These are phyloP conservation scores for Hippophae tibetana DNA, from an alignment of 306 rosid species.

Conservation along the genomic window DNA sequence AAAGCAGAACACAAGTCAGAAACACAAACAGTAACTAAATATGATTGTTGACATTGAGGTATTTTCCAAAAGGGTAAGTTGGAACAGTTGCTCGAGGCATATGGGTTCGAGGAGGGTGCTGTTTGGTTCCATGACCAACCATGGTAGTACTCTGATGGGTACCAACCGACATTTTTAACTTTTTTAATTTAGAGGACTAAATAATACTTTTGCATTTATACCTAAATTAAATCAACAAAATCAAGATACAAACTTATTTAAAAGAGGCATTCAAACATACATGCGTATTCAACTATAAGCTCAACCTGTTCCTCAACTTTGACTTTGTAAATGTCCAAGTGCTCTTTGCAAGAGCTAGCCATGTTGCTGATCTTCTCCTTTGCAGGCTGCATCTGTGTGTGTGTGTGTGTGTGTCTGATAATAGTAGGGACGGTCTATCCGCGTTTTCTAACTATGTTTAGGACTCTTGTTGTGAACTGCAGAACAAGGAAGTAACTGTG, in stretches of 20 bases:
- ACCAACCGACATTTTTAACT: too few relatives aligned
- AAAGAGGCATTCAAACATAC: background rate
- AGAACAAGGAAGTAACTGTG: too few relatives aligned
- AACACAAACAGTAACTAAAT: background rate
- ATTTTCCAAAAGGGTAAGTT: background rate
- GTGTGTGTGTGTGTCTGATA: too few relatives aligned
- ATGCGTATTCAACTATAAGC: background rate
- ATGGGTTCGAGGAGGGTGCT: conserved; percentile 1
- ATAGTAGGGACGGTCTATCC: too few relatives aligned
- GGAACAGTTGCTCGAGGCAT: background rate
- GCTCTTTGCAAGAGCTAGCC: conserved; percentile 19
- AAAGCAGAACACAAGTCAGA: background rate
- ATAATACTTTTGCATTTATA: background rate
- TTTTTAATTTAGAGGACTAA: too few relatives aligned
- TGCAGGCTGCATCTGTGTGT: conserved; percentile 9
- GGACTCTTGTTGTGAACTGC: background rate
- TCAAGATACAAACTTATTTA: background rate
- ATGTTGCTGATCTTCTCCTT: conserved; percentile 20
- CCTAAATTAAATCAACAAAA: background rate
- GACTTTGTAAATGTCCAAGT: conserved; percentile 14
- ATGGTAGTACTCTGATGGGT: background rate
- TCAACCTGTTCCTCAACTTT: conserved; percentile 21
- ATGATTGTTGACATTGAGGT: background rate
- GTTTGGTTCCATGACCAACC: background rate
- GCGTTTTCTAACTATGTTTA: background rate